Base-by-base conservation (phyloP, 192 early-diverging fungal species). In the Mycoemilia scoparia region DNA sequence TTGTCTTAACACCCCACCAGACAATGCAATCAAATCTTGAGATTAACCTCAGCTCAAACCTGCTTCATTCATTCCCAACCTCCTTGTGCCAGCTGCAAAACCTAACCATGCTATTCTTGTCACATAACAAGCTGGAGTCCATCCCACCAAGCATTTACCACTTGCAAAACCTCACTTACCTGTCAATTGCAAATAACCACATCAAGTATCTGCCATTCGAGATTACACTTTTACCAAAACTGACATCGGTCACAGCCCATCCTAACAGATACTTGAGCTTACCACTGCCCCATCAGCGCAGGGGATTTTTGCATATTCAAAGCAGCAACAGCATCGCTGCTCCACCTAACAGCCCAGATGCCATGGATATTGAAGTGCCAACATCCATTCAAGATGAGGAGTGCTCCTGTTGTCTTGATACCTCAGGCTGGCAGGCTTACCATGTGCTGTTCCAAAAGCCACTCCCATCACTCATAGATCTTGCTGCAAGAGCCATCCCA, bases 81-180 rank as follows among this genome's bases (percentile, higher is more conserved):
- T 51, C 46, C 4, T 36, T 56, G 2, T 60, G 52, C 49, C 46
- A 56, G 34, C 57, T 66, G 35, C 29, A 32, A 28, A 66, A 66
- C 36, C 48, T 66, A 36, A 65, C 62, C 8, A 55, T 57, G 11
- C 42, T 65, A 23, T 51, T 65, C 11, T 20, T 65, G 7, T 55
- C 51, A 24, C 43, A 60, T 36, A 65, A 65, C 49, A 33, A 47
- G 14, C 46, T 65, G 7, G 24, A 37, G 32, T 41, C 42, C 16
- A 23, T 65, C 34, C 62, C 62, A 28, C 62, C 62, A 4, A 52
- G 53, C 34, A 65, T 65, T 30, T 47, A 43, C 9, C 49, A 51
- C 37, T 43, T 65, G 21, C 26, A n/a, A 18, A 54, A 55, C 25
- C 32, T 65, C 38, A 41, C 45, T 32, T 55, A 65, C 25, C 52